Evolutionary conservation across 768 basidiomycete genomes (phyloP), one percentile per base, ranked within the genome.

Genomic region (Cystofilobasidium ferigula): DNA sequence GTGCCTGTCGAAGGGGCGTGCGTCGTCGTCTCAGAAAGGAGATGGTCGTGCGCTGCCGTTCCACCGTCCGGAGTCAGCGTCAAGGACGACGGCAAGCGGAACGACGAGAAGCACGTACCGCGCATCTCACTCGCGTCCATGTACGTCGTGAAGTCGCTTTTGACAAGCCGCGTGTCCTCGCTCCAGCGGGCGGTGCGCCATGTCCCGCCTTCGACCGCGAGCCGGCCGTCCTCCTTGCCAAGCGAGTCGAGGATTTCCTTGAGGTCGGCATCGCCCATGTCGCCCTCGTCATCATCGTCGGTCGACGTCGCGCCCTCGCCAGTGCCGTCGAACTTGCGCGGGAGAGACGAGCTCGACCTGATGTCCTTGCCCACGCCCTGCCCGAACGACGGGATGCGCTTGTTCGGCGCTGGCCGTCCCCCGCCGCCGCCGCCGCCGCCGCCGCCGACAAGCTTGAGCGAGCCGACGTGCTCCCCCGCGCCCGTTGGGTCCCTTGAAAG

Each of bases 371-470:
- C 85, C 20, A 86, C 77, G 24, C 84, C 87, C 77, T 84, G 78
- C 0, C 87, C 87, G 73, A 92, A 92, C 76, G 88, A 91, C 0
- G 89, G 89, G 67, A 92, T 92, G 20, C 89, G 80, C n/a, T 63
- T 63, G 48, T 48, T n/a, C 45, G 13, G 43, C 61, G 14, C 24
- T 18, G 57, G 51, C 6, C 51, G 70, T 8, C 42, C n/a, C n/a
- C n/a, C n/a, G n/a, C 56, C 14, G 69, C 70, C 42, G 70, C 73
- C 28, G 66, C 85, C 80, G 7, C 71, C 68, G 13, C 83, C 83
- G 22, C 63, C 57, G 0, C 84, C 82, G 79, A 93, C 82, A 67
- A 94, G 86, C 71, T 85, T 86, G 77, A 95, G 79, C 67, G 87
- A 90, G 9, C 91, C 90, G 38, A 93, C 81, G 75, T 92, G 87